Evolutionary conservation across 495 filamentous ascomycete genomes (phyloP).

Genomic region (Chaetomidium leptoderma): DNA sequence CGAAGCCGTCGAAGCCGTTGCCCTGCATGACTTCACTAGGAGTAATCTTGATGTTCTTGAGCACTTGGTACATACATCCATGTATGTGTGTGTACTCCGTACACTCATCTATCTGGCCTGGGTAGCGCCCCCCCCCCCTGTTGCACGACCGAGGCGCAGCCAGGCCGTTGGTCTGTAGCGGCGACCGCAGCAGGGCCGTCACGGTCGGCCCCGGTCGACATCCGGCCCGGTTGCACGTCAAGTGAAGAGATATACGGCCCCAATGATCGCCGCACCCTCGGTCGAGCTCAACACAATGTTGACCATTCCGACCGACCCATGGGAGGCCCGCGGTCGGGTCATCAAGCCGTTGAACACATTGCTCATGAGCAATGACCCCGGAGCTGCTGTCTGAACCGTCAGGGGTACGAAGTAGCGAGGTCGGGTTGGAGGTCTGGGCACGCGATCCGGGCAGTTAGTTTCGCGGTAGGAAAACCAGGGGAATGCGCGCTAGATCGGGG

Average conservation of each 20-base stretch:
- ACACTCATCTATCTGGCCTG: no score
- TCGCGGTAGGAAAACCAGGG: neutral
- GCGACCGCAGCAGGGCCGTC: slow-evolving; percentile 5
- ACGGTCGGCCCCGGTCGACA: slow-evolving; percentile 14
- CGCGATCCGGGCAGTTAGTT: neutral
- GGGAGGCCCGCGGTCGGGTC: neutral
- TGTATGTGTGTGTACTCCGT: neutral
- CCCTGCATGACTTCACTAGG: neutral
- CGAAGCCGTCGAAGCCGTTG: neutral
- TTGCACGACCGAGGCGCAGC: slow-evolving; percentile 21
- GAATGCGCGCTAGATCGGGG: slow-evolving; percentile 15
- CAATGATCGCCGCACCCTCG: neutral
- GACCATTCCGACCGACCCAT: neutral
- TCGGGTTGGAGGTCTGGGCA: neutral
- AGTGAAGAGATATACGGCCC: slow-evolving; percentile 9
- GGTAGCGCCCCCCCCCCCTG: neutral
- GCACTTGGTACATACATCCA: neutral
- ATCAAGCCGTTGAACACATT: neutral
- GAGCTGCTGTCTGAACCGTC: neutral
- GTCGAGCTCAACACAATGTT: neutral
- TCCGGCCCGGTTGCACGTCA: slow-evolving; percentile 24
- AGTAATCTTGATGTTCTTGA: neutral
- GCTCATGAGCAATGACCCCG: neutral
- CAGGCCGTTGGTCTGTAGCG: neutral
- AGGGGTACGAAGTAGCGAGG: neutral